Conservation (phyloP, 202 grass and related monocot genomes). For the Dendrocalamus latiflorus region DNA sequence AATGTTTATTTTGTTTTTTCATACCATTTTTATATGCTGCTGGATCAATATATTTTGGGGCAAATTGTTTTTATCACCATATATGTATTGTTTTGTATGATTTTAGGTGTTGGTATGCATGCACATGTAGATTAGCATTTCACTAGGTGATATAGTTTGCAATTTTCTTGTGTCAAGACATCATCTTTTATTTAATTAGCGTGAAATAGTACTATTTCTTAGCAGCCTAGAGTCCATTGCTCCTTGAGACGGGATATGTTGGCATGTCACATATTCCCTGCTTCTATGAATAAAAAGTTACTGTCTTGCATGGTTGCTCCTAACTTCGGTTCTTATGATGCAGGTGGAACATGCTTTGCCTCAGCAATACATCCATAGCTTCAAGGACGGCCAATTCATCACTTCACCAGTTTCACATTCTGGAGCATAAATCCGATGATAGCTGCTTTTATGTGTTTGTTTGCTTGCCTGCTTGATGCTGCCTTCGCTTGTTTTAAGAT, state of each 20-base stretch:
- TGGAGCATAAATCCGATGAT: slow-evolving; percentile 45
- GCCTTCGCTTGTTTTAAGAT: slow-evolving; percentile 10
- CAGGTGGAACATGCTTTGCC: slow-evolving; percentile 84
- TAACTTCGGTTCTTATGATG: slow-evolving; percentile 4
- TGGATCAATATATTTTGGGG: not conserved
- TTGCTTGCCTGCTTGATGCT: slow-evolving; percentile 1
- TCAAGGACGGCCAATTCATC: slow-evolving; percentile 71
- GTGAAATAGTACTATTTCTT: not conserved
- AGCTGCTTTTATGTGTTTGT: not conserved
- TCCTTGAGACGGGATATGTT: not conserved
- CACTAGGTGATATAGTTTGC: not conserved
- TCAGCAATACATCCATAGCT: slow-evolving; percentile 72
- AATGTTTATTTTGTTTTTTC: not conserved
- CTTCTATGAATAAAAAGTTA: not conserved
- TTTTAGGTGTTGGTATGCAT: not conserved
- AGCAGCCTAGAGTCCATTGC: not conserved
- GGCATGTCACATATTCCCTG: not conserved
- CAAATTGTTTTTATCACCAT: not conserved
- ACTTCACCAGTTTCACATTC: slow-evolving; percentile 77
- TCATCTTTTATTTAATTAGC: not conserved
- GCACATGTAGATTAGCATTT: not conserved
- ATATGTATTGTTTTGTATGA: not conserved
- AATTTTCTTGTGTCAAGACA: not conserved
- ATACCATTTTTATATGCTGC: not conserved
- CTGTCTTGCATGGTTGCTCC: not conserved